Evolutionary conservation across 108 stramenopile genomes (phyloP), one percentile per base, ranked within the genome.

Genomic region (Epithemia pelagica): DNA sequence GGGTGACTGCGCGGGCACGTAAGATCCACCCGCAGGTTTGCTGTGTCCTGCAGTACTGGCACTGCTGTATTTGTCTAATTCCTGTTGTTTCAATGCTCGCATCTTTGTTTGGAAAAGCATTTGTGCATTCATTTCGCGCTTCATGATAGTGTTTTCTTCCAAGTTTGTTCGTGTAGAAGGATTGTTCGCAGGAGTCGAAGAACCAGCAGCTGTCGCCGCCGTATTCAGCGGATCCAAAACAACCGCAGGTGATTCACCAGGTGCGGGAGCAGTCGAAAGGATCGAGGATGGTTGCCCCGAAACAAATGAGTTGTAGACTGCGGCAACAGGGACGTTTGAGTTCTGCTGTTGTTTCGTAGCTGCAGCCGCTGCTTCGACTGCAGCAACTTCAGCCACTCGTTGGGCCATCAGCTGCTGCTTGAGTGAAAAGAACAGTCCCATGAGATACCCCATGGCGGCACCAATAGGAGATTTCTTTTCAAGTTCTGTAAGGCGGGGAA

Each of bases 41-140:
- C n/a, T n/a, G n/a, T n/a, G n/a, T n/a, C 37, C 5, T n/a, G 37
- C 37, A 15, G 24, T n/a, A 20, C 26, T 37, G 30, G 52, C 54
- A 52, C 71, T 74, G 62, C 66, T 76, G 61, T 77, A 81, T 61
- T 92, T 92, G 59, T 75, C 80, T 59, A 89, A 52, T 62, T 92
- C 88, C 32, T 85, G 82, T 65, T 89, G 83, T 68, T 88, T 92
- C 73, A 92, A 62, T 18, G 76, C 83, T 33, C 91, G 74, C 85
- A 92, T 89, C 66, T 92, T 88, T 65, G 80, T 86, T 55, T 90
- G 91, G 51, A 93, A 82, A 1, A 70, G 82, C 82, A 82, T 88
- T 68, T 89, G 88, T 30, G 69, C 78, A 30, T 86, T 70, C 91
- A 93, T 93, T 51, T 93, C 88, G 61, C 85, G 86, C 57, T 90